Evolutionary conservation across 805 yeast species (phyloP), one percentile per base, ranked within the genome.

Genomic region (baker's yeast (Saccharomyces cerevisiae)): DNA sequence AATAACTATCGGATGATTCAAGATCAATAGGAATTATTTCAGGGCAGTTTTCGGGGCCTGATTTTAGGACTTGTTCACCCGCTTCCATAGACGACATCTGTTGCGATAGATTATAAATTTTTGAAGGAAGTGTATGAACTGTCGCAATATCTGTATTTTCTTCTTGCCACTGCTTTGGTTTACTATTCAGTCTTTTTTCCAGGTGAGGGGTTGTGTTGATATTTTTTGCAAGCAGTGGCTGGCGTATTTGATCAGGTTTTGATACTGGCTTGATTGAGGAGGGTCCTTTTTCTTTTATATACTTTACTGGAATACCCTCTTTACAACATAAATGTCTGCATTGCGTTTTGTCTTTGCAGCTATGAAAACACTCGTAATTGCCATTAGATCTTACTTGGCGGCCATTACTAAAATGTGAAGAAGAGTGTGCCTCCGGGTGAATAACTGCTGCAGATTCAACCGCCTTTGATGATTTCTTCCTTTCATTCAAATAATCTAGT

Each of bases 251-350:
- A 46, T 17, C 43, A 36, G 26, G 26, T 14, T 41, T 27, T 5
- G 30, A 10, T 21, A 31, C 21, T 10, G 32, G 17, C 32, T 21
- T 17, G 26, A 17, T 24, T 8, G 48, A 47, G n/a, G 32, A 32
- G 2, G 36, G 8, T 41, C 47, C 51, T 24, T 36, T 10, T 13
- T 53, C 30, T 24, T 53, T 49, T 28, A 61, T 21, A 41, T 49
- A 50, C 4, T 51, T 50, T 32, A 50, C 54, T 1, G 73, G 71
- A 21, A 73, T 61, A 1, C 81, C 81, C 41, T 75, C 77, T 43
- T 74, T 71, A 54, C 82, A 79, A 51, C 82, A 78, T 4, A 74
- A 50, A 59, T 79, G 81, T 10, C 80, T 70, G 52, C 81, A 79
- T 0, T 58, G 64, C 2, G n/a, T 29, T 47, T 62, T 64, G 57